Percentiles rank a stretch among this genome's conserved stretches.
phyloP scores from a whole-genome alignment of 192 early-diverging fungal species.

The Geosiphon pyriformis region DNA sequence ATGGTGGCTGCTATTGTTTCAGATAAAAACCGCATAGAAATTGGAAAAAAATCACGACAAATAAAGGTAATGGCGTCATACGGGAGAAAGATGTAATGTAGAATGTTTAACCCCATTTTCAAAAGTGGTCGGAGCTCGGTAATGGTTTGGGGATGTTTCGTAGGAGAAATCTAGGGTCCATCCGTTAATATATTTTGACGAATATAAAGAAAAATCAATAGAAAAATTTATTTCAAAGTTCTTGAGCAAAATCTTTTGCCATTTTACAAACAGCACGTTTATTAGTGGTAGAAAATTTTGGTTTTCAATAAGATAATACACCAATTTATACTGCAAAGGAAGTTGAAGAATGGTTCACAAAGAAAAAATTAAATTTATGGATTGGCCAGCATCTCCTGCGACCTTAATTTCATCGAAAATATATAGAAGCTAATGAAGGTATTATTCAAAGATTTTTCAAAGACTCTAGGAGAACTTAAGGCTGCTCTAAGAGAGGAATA shows the following conservation, averaged over 20 bases:
- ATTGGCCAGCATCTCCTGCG: neutral
- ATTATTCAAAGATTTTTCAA: too few relatives aligned
- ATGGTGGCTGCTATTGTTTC: neutral
- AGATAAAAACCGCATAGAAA: too few relatives aligned
- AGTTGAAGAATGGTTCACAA: neutral
- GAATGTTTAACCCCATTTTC: neutral
- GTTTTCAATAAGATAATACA: neutral
- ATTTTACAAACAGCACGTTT: neutral
- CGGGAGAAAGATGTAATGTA: neutral
- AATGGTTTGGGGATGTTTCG: neutral
- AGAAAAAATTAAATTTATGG: neutral
- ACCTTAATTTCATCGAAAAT: neutral
- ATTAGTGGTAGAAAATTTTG: neutral
- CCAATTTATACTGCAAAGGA: neutral
- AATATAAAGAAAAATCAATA: neutral
- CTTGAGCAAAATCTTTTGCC: neutral
- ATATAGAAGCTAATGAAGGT: neutral
- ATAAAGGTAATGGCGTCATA: neutral
- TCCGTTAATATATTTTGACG: neutral
- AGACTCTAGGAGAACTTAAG: too few relatives aligned
- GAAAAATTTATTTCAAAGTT: neutral
- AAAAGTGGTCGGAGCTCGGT: neutral
- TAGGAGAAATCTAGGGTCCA: neutral
- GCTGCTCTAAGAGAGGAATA: too few relatives aligned
- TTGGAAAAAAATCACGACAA: neutral